Base-by-base conservation (phyloP, 768 basidiomycete species). In the Leucogyrophana mollusca region DNA sequence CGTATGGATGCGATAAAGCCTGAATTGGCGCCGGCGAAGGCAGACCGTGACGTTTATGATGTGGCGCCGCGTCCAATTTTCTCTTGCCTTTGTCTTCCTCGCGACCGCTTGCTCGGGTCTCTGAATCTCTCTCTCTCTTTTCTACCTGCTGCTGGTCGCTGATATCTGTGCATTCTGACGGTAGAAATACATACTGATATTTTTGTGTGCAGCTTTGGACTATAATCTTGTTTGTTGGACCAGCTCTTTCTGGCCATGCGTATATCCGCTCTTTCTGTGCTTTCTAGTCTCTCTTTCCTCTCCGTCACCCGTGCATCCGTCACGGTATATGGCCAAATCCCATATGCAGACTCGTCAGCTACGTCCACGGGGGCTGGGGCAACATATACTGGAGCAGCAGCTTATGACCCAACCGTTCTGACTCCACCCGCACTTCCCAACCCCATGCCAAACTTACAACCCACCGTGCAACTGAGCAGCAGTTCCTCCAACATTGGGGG, bases 401-500 rank as follows among this genome's bases (percentile, higher is more conserved):
- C 66, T 13, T 68, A 66, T 49, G 59, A 71, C 42, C 60, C 63
- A 7, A 61, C 59, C 4, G 51, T 54, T 7, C 45, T 71, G 18
- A 52, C 49, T n/a, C 49, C 65, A 5, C 70, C 70, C 55, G 65
- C 21, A 34, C 55, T 44, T 42, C 64, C 17, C 16, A 45, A 22
- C 48, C 59, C 13, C 33, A 55, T 20, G 54, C 56, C 16, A 16
- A 58, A 37, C 58, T 64, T 46, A 45, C 60, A 35, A 45, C 64
- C 36, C 27, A 50, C 37, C n/a, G 46, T 69, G 0, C 59, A 43
- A 38, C 40, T 53, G 35, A 51, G 49, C 9, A 61, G 59, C 39
- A 72, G 37, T 3, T 42, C 55, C 2, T 24, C 34, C 16, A 24
- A 47, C 38, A 33, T 54, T 3, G 23, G 33, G 13, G 57, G 54